Percentiles rank a stretch among this genome's conserved stretches.
Conservation (phyloP, 352 stramenopile genomes). For the Phytophthora sojae region DNA sequence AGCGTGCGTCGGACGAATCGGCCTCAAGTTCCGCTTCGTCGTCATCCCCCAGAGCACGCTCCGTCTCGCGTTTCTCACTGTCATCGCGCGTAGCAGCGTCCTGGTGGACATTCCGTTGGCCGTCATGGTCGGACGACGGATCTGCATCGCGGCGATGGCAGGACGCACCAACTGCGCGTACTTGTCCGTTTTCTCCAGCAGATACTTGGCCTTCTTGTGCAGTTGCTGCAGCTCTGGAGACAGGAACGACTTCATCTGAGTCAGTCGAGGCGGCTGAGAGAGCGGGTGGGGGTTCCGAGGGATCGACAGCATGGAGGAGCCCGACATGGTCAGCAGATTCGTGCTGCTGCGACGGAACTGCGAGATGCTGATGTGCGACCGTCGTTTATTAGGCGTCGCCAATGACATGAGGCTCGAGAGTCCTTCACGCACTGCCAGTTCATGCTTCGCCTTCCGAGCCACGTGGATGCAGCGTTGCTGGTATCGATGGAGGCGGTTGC, state of each 20-base stretch:
- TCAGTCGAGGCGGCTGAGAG: not conserved
- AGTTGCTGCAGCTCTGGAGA: not conserved
- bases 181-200: not conserved
- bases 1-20: not conserved
- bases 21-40: not conserved
- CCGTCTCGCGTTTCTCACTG: not conserved
- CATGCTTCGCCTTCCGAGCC: conserved; percentile 44
- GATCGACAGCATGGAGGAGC: conserved; percentile 2
- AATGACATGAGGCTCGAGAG: not conserved
- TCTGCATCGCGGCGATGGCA: conserved; percentile 1
- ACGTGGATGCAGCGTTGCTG: conserved; percentile 42
- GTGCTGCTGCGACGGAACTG: not conserved
- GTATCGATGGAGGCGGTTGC: conserved; percentile 47
- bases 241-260: not conserved
- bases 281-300: not conserved
- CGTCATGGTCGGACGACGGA: not conserved
- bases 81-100: not conserved
- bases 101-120: not conserved
- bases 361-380: not conserved
- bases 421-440: conserved; percentile 4
- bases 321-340: not conserved
- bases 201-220: conserved; percentile 3
- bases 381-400: not conserved
- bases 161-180: not conserved
- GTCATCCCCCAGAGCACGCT: not conserved